Evolutionary conservation across 352 stramenopile species (phyloP).

Genomic region (Phytophthora tubulina): DNA sequence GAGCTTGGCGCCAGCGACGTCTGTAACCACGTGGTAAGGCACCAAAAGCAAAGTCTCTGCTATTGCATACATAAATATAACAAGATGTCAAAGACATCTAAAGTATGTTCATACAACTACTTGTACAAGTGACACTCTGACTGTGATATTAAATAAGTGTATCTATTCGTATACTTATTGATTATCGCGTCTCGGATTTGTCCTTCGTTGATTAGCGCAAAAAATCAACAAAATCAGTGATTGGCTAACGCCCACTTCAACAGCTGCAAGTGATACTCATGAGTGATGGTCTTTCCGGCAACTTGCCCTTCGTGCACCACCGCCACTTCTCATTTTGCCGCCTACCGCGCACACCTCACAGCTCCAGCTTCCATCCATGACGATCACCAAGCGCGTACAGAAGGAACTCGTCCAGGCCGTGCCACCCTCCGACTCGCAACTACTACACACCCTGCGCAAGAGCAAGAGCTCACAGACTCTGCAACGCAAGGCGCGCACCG

Average conservation of each 20-base stretch:
- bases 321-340: constrained; percentile 37
- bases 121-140: too few species aligned
- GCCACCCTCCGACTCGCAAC: constrained; percentile 32
- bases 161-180: constrained; percentile 10
- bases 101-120: too few species aligned
- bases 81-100: neutral
- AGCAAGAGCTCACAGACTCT: constrained; percentile 20
- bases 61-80: neutral
- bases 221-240: neutral
- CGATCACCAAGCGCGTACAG: constrained; percentile 68
- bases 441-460: constrained; percentile 41
- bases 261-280: constrained; percentile 16
- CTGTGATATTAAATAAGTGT: constrained; percentile 11
- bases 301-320: constrained; percentile 1
- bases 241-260: constrained; percentile 12
- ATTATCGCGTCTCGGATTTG: neutral
- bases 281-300: constrained; percentile 28
- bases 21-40: constrained; percentile 19
- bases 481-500: constrained; percentile 27
- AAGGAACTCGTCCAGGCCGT: constrained; percentile 60
- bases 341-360: neutral
- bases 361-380: constrained; percentile 35
- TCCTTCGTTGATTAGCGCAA: constrained; percentile 3
- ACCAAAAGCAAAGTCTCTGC: neutral
- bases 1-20: constrained; percentile 1